Base-by-base conservation (phyloP, 2,329 filamentous ascomycete species). In the Thelonectria olida region DNA sequence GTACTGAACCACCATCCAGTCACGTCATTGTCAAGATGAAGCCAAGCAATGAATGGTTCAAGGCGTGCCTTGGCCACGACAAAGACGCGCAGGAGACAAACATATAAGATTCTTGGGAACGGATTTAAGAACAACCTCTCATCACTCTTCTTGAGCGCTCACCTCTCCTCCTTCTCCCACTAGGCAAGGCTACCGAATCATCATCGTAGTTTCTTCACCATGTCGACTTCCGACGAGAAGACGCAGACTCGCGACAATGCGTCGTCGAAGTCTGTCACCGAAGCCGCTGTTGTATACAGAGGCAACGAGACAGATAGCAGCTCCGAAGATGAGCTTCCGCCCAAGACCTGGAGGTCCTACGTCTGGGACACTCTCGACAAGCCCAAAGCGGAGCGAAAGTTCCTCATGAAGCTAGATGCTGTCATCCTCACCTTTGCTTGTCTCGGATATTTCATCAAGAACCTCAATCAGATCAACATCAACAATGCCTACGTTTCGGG, bases 331-430 rank as follows among this genome's bases (percentile, higher is more conserved):
- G 69, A 36, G n/a, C n/a, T n/a, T 0, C 63, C 68, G 7, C 78
- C 77, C 0, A 77, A 77, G 31, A 82, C 78, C 22, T 84, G 81
- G 82, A 74, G 74, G 17, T 82, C 80, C 0, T 80, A 81, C 45
- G 9, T 84, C n/a, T 84, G 82, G 81, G 81, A 84, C 60, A 81
- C 80, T 0, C 74, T 83, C 20, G 78, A 80, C 59, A 80, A 80
- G 62, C 74, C 76, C 0, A 76, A 76, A 0, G 75, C 78, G 48
- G 80, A 81, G 61, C 71, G 75, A 2, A 69, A 64, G 10, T 80
- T 81, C 27, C 67, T 82, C 10, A 76, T 80, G 67, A 82, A 81
- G 65, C 67, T 82, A 1, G 80, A 82, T 41, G 75, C 75, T 9
- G 73, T 78, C 2, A 72, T 82, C 42, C 64, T 80, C 22, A 76